These are phyloP conservation scores for Sporobolomyces roseus DNA, from an alignment of 768 basidiomycete species.

Conservation along the genomic window DNA sequence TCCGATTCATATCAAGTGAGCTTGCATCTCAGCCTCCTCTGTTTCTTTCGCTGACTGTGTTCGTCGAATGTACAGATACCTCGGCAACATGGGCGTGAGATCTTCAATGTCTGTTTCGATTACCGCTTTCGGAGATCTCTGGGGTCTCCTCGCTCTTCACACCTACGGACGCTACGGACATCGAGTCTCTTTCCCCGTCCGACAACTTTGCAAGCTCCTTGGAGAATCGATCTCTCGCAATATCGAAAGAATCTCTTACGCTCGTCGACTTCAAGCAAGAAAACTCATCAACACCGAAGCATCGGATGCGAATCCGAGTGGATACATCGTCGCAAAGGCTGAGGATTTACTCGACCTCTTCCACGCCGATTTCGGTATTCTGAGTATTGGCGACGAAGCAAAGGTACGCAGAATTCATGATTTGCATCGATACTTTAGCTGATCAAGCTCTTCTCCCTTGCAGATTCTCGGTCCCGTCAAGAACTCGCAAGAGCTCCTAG, in stretches of 20 bases:
- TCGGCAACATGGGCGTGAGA: slow-evolving; percentile 75
- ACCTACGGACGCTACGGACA: slow-evolving; percentile 70
- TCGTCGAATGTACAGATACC: slow-evolving; percentile 57
- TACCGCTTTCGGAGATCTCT: slow-evolving; percentile 70
- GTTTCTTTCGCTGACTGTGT: neutral
- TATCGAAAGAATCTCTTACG: slow-evolving; percentile 72
- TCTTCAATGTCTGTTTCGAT: slow-evolving; percentile 84
- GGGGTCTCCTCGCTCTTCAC: slow-evolving; percentile 56
- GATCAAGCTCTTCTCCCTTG: neutral
- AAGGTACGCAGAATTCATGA: slow-evolving; percentile 52
- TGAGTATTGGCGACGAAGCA: slow-evolving; percentile 59
- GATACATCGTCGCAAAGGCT: slow-evolving; percentile 54
- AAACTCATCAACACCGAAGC: slow-evolving; percentile 73
- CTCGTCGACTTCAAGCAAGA: slow-evolving; percentile 66
- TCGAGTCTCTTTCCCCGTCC: slow-evolving; percentile 77
- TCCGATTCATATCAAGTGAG: slow-evolving; percentile 73
- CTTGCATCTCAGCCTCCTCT: slow-evolving; percentile 43
- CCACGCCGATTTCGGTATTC: slow-evolving; percentile 66
- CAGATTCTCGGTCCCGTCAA: slow-evolving; percentile 65
- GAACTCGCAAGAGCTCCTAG: slow-evolving; percentile 71
- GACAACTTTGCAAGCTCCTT: slow-evolving; percentile 73
- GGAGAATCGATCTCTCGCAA: slow-evolving; percentile 75
- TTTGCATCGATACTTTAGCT: neutral
- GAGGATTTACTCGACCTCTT: slow-evolving; percentile 73
- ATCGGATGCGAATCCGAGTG: slow-evolving; percentile 64